phyloP scores from a whole-genome alignment of 2,329 filamentous ascomycete genomes.

The Cladosporium cucumerinum region DNA sequence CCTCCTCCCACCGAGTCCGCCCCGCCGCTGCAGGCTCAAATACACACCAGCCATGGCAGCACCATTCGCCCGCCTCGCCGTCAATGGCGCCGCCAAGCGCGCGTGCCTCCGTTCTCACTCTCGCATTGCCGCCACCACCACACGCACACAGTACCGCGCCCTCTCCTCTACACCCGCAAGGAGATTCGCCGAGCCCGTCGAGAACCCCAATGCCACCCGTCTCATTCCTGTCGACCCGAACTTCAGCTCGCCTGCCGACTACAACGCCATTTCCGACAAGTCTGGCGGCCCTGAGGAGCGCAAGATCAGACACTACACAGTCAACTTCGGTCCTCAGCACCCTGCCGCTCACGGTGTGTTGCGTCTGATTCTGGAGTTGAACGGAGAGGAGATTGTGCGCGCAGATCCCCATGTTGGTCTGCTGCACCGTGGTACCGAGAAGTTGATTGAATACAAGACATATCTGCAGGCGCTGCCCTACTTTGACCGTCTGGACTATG shows the following conservation, averaged over 20 bases:
- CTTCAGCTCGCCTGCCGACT: conserved; percentile 53
- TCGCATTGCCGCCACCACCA: conserved; percentile 36
- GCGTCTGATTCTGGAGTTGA: conserved; percentile 94
- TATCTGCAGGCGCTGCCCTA: conserved; percentile 97
- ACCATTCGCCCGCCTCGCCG: conserved; percentile 68
- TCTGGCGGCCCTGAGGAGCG: conserved; percentile 56
- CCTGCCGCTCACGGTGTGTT: conserved; percentile 97
- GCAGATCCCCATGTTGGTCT: conserved; percentile 95
- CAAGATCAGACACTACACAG: conserved; percentile 97
- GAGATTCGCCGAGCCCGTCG: conserved; percentile 57
- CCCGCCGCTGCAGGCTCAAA: conserved; percentile 8
- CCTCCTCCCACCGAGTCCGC: background rate
- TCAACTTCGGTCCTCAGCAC: conserved; percentile 99
- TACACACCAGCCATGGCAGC: conserved; percentile 59
- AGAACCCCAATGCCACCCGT: conserved; percentile 53
- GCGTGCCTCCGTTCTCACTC: conserved; percentile 57
- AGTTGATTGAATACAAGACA: conserved; percentile 99
- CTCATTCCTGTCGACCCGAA: conserved; percentile 63
- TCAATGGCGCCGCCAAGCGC: conserved; percentile 64
- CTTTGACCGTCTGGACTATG: conserved; percentile 98
- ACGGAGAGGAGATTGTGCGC: conserved; percentile 94
- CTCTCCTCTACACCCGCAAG: conserved; percentile 65
- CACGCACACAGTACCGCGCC: conserved; percentile 47
- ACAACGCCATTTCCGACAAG: conserved; percentile 44
- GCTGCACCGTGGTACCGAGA: conserved; percentile 95